A percentile compares a stretch with the other conserved stretches of the same genome.
Evolutionary conservation across 176 grass and related monocot genomes (phyloP).

Genomic region (Eremochloa ophiuroides): DNA sequence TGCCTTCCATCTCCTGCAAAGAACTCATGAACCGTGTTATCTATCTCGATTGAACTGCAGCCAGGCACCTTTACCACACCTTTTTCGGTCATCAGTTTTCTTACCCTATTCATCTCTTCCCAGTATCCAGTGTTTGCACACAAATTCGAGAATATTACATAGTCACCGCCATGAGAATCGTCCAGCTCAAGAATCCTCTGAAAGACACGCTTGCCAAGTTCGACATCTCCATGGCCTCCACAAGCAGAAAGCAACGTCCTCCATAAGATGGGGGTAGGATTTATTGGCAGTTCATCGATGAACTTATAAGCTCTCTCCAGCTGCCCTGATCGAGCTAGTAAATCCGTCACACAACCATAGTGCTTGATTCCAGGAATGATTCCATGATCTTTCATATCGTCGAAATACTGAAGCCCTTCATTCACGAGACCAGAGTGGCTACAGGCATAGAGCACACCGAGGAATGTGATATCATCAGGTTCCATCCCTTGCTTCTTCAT

Average conservation of each 20-base stretch:
- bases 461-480: conserved; percentile 61
- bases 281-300: conserved; percentile 53
- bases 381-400: conserved; percentile 48
- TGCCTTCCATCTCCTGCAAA: conserved; percentile 75
- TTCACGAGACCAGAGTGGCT: conserved; percentile 67
- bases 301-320: conserved; percentile 62
- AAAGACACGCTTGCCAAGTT: conserved; percentile 50
- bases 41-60: conserved; percentile 75
- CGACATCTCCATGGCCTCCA: conserved; percentile 34
- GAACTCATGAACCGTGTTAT: conserved; percentile 68
- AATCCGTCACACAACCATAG: conserved; percentile 69
- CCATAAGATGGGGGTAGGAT: conserved; percentile 67
- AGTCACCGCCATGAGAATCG: conserved; percentile 75
- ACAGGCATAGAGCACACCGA: conserved; percentile 59
- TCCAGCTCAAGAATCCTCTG: conserved; percentile 71
- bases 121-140: conserved; percentile 53
- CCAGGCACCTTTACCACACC: conserved; percentile 68
- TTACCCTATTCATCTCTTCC: conserved; percentile 69
- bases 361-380: conserved; percentile 62
- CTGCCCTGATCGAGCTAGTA: conserved; percentile 59
- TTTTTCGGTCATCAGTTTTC: conserved; percentile 66
- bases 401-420: conserved; percentile 62
- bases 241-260: conserved; percentile 69
- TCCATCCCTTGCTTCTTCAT: conserved; percentile 60
- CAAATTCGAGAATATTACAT: conserved; percentile 73